Base-by-base conservation (phyloP, 1,139 yeast species). In the Taphrina betulina region DNA sequence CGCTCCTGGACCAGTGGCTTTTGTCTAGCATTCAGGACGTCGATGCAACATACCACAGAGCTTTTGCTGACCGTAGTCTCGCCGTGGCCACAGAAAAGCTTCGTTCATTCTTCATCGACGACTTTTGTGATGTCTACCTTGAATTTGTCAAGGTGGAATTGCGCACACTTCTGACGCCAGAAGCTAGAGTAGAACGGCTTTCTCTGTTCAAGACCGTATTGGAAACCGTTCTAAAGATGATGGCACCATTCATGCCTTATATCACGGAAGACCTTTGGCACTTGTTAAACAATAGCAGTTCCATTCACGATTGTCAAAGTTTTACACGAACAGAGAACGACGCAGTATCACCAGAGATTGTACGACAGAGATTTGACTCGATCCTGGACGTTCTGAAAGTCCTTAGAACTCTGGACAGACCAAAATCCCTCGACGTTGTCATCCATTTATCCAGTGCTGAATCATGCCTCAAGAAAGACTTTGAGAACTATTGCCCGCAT, bases 191-290 rank as follows among this genome's bases (percentile, higher is more conserved):
- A 58, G 97, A 97, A 28, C 86, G 83, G 73, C 94, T 90, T 69
- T 90, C 97, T 28, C 78, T 92, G 65, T 92, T 89, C 80, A 87
- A 94, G 35, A 80, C 95, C 74, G 10, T 40, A 5, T 78, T 90
- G 65, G 97, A 90, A 68, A 85, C 86, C 63, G 96, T 96, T 16
- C 78, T 92, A 75, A 83, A 79, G 71, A 72, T 92, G 75, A 90
- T 90, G 66, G 97, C 90, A 69, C 98, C 98, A 71, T 92, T 88
- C 77, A 92, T 92, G 98, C 98, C 98, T 53, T 92, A 81, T 69
- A 77, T 92, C 63, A 83, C 97, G 54, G 98, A 92, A 74, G 97
- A 92, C 75, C 80, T 92, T 85, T 92, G 96, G 97, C 98, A 92
- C 75, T 86, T 96, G 74, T 76, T 92, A 5, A 40, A 46, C 38